Evolutionary conservation across 73 alveolate genomes (phyloP).

Genomic region (Effrenium voratum): DNA sequence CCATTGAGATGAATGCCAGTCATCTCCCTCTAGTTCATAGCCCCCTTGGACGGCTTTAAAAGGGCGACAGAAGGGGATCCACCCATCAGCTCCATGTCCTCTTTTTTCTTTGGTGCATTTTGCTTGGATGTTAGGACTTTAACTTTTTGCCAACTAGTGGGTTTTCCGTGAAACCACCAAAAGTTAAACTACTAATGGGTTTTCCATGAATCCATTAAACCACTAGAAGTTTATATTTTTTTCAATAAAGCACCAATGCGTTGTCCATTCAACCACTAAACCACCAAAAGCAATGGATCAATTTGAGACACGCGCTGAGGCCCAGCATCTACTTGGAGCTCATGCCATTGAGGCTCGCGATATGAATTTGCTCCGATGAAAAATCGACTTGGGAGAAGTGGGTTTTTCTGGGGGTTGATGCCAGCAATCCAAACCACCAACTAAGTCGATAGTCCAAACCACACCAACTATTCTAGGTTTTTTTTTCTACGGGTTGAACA

Average conservation of each 20-base stretch:
- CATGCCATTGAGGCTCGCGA: slow-evolving; percentile 55
- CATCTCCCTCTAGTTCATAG: too few relatives aligned
- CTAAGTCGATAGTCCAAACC: not conserved
- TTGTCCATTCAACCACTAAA: too few relatives aligned
- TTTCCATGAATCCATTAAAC: too few relatives aligned
- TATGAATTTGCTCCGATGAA: not conserved
- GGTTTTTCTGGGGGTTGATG: not conserved
- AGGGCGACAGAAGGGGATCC: too few relatives aligned
- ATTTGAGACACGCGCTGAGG: not conserved
- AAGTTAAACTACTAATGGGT: not conserved
- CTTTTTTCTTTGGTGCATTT: not conserved
- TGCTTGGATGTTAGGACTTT: not conserved
- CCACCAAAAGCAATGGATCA: not conserved
- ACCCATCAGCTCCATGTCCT: not conserved
- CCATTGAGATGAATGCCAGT: too few relatives aligned
- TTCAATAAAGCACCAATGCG: not conserved
- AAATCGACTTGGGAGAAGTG: not conserved
- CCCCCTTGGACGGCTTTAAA: too few relatives aligned
- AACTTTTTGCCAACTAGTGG: not conserved
- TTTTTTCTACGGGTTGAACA: too few relatives aligned
- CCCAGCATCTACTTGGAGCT: slow-evolving; percentile 85
- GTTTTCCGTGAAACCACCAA: not conserved
- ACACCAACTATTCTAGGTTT: not conserved
- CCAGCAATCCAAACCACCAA: too few relatives aligned
- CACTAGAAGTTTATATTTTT: too few relatives aligned